A percentile compares a stretch with the other conserved stretches of the same genome.
These are phyloP conservation scores for Colletotrichum horii DNA, from an alignment of 2,329 filamentous ascomycete species.

Conservation along the genomic window DNA sequence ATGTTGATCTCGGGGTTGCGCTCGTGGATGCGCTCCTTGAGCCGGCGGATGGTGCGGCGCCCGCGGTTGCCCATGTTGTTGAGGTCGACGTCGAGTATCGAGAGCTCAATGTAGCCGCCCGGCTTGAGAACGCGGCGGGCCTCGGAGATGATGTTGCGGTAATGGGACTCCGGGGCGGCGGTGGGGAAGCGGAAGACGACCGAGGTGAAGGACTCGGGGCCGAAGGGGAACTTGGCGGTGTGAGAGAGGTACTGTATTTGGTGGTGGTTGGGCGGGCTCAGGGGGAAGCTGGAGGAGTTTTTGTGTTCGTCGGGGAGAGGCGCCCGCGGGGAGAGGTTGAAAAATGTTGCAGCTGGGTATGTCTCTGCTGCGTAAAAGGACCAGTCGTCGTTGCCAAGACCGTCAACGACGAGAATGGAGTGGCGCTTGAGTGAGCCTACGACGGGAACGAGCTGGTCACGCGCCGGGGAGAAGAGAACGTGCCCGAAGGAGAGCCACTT, in stretches of 20 bases:
- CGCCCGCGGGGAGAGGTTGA: conserved; percentile 71
- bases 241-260: conserved; percentile 73
- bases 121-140: conserved; percentile 79
- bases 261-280: conserved; percentile 73
- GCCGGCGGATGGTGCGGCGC: conserved; percentile 68
- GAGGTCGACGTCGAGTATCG: conserved; percentile 79
- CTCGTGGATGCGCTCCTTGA: conserved; percentile 74
- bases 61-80: conserved; percentile 81
- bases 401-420: conserved; percentile 79
- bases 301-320: conserved; percentile 52
- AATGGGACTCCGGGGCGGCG: conserved; percentile 70
- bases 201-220: conserved; percentile 74
- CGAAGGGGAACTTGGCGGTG: conserved; percentile 74
- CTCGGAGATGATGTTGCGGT: conserved; percentile 75
- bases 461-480: conserved; percentile 80
- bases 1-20: conserved; percentile 66
- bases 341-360: conserved; percentile 76
- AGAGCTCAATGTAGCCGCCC: conserved; percentile 79
- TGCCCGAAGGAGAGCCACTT: conserved; percentile 88
- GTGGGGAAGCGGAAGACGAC: conserved; percentile 80
- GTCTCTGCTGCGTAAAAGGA: conserved; percentile 85
- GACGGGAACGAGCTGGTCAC: conserved; percentile 69
- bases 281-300: conserved; percentile 51
- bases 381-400: conserved; percentile 87
- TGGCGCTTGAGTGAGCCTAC: conserved; percentile 58